A percentile compares a stretch with the other conserved stretches of the same genome.
Evolutionary conservation across 345 rosid genomes (phyloP).

Genomic region (Pistacia vera): DNA sequence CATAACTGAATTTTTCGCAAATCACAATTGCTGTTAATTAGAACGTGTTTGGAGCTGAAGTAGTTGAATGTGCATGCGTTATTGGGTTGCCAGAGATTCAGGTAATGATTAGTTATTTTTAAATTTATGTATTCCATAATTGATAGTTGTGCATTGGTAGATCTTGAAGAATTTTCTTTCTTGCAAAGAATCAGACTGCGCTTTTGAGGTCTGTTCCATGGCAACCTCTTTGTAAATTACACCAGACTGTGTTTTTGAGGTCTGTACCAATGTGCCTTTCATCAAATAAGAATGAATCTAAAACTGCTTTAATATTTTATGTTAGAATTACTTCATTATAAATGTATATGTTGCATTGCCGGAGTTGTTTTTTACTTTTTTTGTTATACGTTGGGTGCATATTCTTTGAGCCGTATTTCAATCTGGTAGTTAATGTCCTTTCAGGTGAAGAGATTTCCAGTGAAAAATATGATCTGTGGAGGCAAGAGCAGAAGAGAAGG

Average conservation of each 20-base stretch:
- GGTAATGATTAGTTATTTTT: slow-evolving; percentile 70
- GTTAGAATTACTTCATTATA: background rate
- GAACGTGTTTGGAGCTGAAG: slow-evolving; percentile 94
- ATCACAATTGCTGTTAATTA: slow-evolving; percentile 18
- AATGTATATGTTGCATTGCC: background rate
- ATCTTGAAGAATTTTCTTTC: background rate
- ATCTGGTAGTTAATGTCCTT: slow-evolving; percentile 17
- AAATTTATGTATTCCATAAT: slow-evolving; percentile 71
- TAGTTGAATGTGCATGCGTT: slow-evolving; percentile 86
- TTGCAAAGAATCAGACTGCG: background rate
- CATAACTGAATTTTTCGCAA: background rate
- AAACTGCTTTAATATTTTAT: background rate
- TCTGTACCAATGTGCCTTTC: background rate
- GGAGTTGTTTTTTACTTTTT: background rate
- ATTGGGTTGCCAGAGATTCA: slow-evolving; percentile 74
- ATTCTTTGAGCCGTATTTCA: background rate
- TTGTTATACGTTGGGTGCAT: background rate
- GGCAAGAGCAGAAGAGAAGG: slow-evolving; percentile 64
- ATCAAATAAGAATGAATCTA: background rate
- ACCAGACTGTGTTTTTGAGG: too few species aligned
- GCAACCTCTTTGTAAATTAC: background rate
- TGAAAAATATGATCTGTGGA: slow-evolving; percentile 55
- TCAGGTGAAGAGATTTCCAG: slow-evolving; percentile 42
- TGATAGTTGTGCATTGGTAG: background rate
- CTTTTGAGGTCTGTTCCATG: background rate